Conservation (phyloP, 192 early-diverging fungal genomes). For the Dimargaris cristalligena region DNA sequence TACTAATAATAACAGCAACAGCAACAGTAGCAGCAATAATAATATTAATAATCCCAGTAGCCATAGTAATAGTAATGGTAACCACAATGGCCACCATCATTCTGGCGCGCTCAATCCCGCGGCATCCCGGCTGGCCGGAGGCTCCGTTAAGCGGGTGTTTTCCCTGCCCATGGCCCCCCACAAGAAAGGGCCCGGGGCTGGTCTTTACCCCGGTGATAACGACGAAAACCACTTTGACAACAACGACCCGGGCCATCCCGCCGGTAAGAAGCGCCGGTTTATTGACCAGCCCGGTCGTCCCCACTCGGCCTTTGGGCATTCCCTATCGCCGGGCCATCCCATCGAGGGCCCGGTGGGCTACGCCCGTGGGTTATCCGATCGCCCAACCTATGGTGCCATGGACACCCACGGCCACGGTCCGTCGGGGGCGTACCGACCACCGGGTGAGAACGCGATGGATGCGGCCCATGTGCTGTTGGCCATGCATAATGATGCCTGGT, state of each 20-base stretch:
- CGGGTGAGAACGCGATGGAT: neutral
- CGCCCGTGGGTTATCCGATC: neutral
- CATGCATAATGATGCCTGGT: neutral
- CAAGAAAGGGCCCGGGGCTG: neutral
- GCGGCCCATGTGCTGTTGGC: neutral
- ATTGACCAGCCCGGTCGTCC: neutral
- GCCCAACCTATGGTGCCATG: too few relatives aligned
- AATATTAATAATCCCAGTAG: too few relatives aligned
- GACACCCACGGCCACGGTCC: neutral
- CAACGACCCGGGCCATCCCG: neutral
- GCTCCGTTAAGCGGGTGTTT: neutral
- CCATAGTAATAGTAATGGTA: too few relatives aligned
- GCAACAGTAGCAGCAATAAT: too few relatives aligned
- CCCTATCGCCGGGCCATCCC: neutral
- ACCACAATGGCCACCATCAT: neutral
- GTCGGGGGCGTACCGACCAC: neutral
- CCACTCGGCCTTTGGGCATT: neutral
- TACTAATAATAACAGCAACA: too few relatives aligned
- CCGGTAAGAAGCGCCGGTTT: neutral
- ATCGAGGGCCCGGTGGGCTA: neutral
- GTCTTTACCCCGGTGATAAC: neutral
- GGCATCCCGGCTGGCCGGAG: neutral
- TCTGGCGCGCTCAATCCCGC: neutral
- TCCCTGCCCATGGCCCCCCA: neutral
- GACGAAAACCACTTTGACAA: neutral